These are phyloP conservation scores for Podaxis pistillaris DNA, from an alignment of 768 basidiomycete species.

Conservation along the genomic window DNA sequence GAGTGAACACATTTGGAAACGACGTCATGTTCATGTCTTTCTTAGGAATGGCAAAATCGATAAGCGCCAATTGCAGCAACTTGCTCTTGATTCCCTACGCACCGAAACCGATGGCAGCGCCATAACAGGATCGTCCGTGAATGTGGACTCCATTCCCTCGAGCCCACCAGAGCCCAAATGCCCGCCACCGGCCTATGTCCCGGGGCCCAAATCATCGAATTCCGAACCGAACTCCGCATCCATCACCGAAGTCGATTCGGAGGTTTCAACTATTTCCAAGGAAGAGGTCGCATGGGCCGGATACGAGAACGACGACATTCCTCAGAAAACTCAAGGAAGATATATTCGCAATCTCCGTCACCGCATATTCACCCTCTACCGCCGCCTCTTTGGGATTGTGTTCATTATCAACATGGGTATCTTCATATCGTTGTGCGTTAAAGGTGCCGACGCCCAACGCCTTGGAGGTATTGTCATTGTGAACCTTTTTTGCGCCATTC, in stretches of 20 bases:
- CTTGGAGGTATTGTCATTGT: constrained; percentile 40
- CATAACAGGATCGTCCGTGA: constrained; percentile 11
- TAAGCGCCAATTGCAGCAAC: constrained; percentile 40
- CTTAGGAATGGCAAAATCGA: constrained; percentile 51
- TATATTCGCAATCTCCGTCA: constrained; percentile 51
- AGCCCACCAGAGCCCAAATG: constrained; percentile 10
- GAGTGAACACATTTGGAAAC: constrained; percentile 18
- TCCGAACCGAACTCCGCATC: constrained; percentile 17
- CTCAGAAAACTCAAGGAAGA: constrained; percentile 49
- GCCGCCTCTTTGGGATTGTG: constrained; percentile 58
- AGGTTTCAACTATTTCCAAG: constrained; percentile 28
- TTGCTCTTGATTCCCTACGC: constrained; percentile 27
- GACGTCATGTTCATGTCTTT: background rate
- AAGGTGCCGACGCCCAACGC: constrained; percentile 32
- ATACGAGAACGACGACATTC: constrained; percentile 47
- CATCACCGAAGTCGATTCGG: constrained; percentile 23
- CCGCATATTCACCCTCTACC: constrained; percentile 54
- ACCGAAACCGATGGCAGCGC: constrained; percentile 3
- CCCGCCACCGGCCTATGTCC: constrained; percentile 18
- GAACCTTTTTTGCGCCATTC: constrained; percentile 47
- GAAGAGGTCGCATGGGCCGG: constrained; percentile 48
- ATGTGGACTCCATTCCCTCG: constrained; percentile 15
- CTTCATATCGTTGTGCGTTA: constrained; percentile 41
- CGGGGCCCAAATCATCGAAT: constrained; percentile 12
- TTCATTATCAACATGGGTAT: constrained; percentile 53